Evolutionary conservation across 331 rosid species (phyloP), one percentile per base, ranked within the genome.

Genomic region (Stylosanthes scabra): DNA sequence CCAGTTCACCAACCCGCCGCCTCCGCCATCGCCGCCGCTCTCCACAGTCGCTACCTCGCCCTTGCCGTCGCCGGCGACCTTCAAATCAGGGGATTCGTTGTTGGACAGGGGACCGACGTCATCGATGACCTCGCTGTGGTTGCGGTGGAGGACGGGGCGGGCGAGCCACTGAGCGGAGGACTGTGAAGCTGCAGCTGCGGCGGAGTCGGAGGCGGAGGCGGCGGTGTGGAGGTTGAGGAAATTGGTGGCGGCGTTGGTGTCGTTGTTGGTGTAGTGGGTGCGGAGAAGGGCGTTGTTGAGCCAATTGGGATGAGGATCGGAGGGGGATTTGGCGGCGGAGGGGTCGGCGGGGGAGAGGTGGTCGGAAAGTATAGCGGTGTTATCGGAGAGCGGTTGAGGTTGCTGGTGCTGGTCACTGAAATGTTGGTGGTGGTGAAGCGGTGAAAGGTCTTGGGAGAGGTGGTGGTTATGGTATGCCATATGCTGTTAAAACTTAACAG

Each of bases 211-310:
- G 12, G 89, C 96, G 7, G 97, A 80, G n/a, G 89, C 88, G 11
- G 90, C 74, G 46, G 88, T 75, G 65, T 94, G 96, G 66, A 87
- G 99, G 90, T 95, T 87, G 49, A 95, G 91, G 86, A 95, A 95
- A 78, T 91, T 87, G 28, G 86, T 66, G 68, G 25, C 75, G 83
- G 11, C 46, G 63, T 7, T 70, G 75, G 66, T 69, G 70, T 40
- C 64, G 29, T 80, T 67, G 65, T 41, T 78, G 74, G 71, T 2
- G 83, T 81, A 88, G 59, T 86, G 90, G 63, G 85, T 68, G 15
- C 93, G 99, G 5, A 95, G 92, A 11, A 95, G 98, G 8, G 99
- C 99, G 98, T 62, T 87, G 89, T 92, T 90, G 72, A 95, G 99
- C 99, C 99, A 95, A 77, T 86, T 95, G 29, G 99, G 99, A 74